Conservation (phyloP, 306 rosid genomes). For the Castanopsis chinensis region DNA sequence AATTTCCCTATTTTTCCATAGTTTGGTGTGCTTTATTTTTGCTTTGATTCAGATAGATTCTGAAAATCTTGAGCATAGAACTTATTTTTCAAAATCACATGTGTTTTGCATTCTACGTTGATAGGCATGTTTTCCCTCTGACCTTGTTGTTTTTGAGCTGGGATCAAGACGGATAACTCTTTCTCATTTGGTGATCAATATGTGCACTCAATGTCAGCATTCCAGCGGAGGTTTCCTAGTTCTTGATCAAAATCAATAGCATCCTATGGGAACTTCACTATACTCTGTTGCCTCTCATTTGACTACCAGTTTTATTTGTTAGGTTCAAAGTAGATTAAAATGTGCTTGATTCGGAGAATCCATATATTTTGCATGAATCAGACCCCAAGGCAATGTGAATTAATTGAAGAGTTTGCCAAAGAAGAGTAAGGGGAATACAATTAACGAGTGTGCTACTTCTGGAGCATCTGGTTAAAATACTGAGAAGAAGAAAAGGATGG, state of each 20-base stretch:
- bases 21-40: too few relatives aligned
- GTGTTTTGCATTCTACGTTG: neutral
- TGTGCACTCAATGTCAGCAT: constrained; percentile 84
- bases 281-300: neutral
- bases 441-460: too few relatives aligned
- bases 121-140: neutral
- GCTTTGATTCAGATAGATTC: too few relatives aligned
- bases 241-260: neutral
- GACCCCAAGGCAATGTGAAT: constrained; percentile 21
- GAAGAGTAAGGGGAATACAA: too few relatives aligned
- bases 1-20: too few relatives aligned
- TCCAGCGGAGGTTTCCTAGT: constrained; percentile 49
- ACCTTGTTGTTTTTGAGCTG: constrained; percentile 28
- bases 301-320: neutral
- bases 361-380: constrained; percentile 47
- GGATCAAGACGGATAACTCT: constrained; percentile 66
- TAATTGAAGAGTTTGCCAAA: too few relatives aligned
- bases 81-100: too few relatives aligned
- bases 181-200: constrained; percentile 75
- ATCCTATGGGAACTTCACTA: neutral
- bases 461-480: too few relatives aligned
- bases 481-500: too few relatives aligned
- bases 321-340: neutral
- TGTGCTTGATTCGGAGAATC: neutral
- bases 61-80: too few relatives aligned